phyloP scores from a whole-genome alignment of 169 alveolate genomes.

The Pseudocohnilembus persalinus region DNA sequence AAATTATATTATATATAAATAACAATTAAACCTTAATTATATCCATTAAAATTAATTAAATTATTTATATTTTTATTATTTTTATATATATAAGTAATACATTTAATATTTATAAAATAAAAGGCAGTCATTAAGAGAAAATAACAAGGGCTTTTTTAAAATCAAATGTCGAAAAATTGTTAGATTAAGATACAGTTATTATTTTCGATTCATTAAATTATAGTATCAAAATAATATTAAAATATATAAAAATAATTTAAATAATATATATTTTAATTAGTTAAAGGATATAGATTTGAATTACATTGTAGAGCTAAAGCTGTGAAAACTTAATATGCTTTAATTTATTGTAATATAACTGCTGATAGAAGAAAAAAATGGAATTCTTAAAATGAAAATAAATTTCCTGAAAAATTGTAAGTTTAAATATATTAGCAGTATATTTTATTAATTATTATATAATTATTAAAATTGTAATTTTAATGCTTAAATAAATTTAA shows the following conservation, averaged over 20 bases:
- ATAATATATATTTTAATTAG: background rate
- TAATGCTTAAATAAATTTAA: background rate
- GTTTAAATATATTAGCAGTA: background rate
- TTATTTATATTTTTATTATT: background rate
- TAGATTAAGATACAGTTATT: conserved; percentile 64
- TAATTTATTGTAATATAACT: conserved; percentile 67
- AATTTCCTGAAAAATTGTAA: conserved; percentile 51
- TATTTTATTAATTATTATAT: background rate
- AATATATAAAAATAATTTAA: too few species aligned
- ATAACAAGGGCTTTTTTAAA: conserved; percentile 73
- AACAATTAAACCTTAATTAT: too few species aligned
- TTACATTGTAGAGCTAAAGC: conserved; percentile 77
- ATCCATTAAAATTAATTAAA: conserved; percentile 43
- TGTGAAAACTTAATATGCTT: conserved; percentile 67
- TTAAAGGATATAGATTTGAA: conserved; percentile 84
- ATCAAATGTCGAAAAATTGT: conserved; percentile 77
- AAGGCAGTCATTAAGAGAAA: conserved; percentile 56
- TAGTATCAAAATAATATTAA: conserved; percentile 44
- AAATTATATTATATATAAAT: too few species aligned
- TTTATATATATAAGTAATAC: background rate
- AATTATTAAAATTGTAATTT: background rate
- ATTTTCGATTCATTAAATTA: conserved; percentile 83
- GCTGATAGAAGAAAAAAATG: conserved; percentile 60
- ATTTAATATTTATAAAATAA: background rate
- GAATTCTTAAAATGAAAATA: conserved; percentile 50